phyloP scores from a whole-genome alignment of 2,329 filamentous ascomycete genomes.

The Paramyrothecium roridum region DNA sequence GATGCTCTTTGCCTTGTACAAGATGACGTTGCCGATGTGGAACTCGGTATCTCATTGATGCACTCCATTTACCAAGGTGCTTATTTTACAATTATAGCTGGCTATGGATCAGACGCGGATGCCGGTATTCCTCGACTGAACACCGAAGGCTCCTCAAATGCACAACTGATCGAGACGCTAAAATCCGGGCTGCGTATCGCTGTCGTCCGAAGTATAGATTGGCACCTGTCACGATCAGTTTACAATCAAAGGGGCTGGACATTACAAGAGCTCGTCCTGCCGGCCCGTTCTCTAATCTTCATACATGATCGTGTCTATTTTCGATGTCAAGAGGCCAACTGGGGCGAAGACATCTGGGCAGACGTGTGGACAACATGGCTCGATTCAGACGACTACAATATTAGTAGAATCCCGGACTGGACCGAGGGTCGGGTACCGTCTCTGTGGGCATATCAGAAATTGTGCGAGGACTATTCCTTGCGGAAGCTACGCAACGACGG shows the following conservation, averaged over 20 bases:
- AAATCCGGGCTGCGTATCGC: constrained; percentile 2
- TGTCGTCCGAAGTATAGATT: constrained; percentile 5
- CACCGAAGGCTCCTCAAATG: not conserved
- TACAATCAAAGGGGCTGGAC: constrained; percentile 8
- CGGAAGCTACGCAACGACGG: constrained; percentile 6
- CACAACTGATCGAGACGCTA: not conserved
- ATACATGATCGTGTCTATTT: constrained; percentile 7
- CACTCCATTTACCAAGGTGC: constrained; percentile 6
- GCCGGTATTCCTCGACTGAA: not conserved
- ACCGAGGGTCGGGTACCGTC: not conserved
- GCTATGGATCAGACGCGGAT: not conserved
- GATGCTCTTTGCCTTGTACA: constrained; percentile 14
- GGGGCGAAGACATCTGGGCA: constrained; percentile 7
- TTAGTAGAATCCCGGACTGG: not conserved
- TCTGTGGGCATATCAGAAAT: not conserved
- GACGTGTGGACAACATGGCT: constrained; percentile 3
- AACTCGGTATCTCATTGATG: constrained; percentile 2
- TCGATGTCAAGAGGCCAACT: constrained; percentile 8
- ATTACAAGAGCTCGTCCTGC: not conserved
- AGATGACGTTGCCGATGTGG: constrained; percentile 7
- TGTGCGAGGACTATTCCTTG: constrained; percentile 8
- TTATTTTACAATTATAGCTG: not conserved
- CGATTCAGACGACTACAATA: not conserved
- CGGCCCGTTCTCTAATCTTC: constrained; percentile 1
- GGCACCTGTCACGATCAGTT: constrained; percentile 5